Evolutionary conservation across 305 asterid species (phyloP).

Genomic region (Solanum chacoense): DNA sequence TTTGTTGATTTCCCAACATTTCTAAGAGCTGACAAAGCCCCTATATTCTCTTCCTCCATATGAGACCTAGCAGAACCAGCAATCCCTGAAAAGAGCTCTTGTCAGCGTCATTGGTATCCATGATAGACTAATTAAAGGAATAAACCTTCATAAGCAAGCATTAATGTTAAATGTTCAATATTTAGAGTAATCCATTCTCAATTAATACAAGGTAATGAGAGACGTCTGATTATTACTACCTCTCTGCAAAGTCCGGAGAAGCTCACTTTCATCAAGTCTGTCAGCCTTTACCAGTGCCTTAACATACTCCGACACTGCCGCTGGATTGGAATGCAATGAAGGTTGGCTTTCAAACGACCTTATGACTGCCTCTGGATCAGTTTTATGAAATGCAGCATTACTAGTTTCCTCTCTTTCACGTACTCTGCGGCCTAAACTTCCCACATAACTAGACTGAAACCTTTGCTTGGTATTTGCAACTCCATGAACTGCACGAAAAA

Average conservation of each 20-base stretch:
- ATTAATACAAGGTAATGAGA: conserved; percentile 4
- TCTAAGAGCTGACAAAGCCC: conserved; percentile 56
- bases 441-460: conserved; percentile 48
- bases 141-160: neutral
- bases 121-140: neutral
- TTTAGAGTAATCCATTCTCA: neutral
- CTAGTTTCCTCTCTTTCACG: conserved; percentile 48
- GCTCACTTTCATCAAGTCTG: conserved; percentile 75
- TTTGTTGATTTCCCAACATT: conserved; percentile 57
- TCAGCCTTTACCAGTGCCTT: conserved; percentile 86
- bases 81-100: conserved; percentile 31
- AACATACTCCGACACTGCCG: conserved; percentile 84
- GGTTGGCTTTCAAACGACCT: conserved; percentile 66
- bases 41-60: conserved; percentile 44
- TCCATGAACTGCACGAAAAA: conserved; percentile 22
- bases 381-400: conserved; percentile 60
- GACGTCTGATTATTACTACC: conserved; percentile 25
- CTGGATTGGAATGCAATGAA: conserved; percentile 58
- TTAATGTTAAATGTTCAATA: neutral
- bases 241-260: conserved; percentile 62
- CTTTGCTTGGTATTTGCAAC: conserved; percentile 23
- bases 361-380: conserved; percentile 83
- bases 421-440: conserved; percentile 59
- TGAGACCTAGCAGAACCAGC: conserved; percentile 31
- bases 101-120: neutral